Percentiles rank a stretch among this genome's conserved stretches.
These are phyloP conservation scores for Ligustrum vulgare DNA, from an alignment of 257 asterid species.

Conservation along the genomic window DNA sequence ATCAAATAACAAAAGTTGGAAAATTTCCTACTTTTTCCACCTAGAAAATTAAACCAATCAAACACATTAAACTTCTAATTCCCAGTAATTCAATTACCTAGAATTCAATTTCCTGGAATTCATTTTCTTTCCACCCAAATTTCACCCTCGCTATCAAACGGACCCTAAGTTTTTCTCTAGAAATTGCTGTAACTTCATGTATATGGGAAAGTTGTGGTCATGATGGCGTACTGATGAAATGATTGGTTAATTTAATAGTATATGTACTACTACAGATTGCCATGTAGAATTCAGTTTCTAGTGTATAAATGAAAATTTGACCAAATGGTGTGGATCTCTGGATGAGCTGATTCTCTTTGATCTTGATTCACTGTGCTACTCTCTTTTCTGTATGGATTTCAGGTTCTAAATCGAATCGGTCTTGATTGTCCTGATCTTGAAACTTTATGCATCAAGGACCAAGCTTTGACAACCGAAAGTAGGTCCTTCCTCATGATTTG, in stretches of 20 bases:
- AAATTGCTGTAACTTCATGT: constrained; percentile 8
- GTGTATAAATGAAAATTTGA: background rate
- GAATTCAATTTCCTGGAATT: no score
- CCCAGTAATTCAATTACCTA: no score
- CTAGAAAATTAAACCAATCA: no score
- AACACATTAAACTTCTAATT: no score
- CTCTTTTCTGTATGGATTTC: constrained; percentile 30
- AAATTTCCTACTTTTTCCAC: no score
- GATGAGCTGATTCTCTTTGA: background rate
- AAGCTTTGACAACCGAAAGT: constrained; percentile 83
- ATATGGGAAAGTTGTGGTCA: constrained; percentile 1
- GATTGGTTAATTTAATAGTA: constrained; percentile 1
- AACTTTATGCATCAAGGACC: constrained; percentile 70
- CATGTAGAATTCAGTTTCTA: background rate
- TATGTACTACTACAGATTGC: background rate
- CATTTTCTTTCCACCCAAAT: no score
- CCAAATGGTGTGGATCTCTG: background rate
- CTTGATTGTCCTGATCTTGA: constrained; percentile 77
- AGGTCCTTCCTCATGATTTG: constrained; percentile 27
- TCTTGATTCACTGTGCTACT: constrained; percentile 7
- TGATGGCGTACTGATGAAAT: constrained; percentile 9
- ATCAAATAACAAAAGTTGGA: no score
- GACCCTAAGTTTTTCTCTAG: background rate
- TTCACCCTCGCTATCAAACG: no score
- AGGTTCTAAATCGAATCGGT: constrained; percentile 65